phyloP scores from a whole-genome alignment of 306 rosid species.

The Vicia faba region DNA sequence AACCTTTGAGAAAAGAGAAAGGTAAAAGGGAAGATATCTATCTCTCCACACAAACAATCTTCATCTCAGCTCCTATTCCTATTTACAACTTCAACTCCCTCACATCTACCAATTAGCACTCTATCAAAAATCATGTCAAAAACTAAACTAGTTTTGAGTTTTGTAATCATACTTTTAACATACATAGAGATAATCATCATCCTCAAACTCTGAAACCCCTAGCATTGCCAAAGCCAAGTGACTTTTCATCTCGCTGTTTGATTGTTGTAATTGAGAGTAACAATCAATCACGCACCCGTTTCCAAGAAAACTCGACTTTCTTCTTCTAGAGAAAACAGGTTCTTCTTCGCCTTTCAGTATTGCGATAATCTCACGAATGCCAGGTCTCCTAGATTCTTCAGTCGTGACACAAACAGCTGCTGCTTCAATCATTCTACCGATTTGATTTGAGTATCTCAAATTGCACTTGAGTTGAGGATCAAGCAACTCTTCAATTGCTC shows the following conservation, averaged over 20 bases:
- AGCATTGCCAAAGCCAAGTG: constrained; percentile 94
- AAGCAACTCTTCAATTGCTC: constrained; percentile 80
- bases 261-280: constrained; percentile 65
- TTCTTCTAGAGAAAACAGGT: constrained; percentile 53
- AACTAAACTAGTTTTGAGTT: constrained; percentile 8
- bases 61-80: constrained; percentile 49
- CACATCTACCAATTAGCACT: constrained; percentile 38
- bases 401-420: constrained; percentile 78
- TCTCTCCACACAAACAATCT: constrained; percentile 44
- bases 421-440: constrained; percentile 79
- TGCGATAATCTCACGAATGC: constrained; percentile 73
- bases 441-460: constrained; percentile 62
- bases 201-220: constrained; percentile 90
- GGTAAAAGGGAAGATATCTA: constrained; percentile 53
- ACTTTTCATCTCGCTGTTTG: constrained; percentile 77
- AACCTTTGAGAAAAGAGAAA: constrained; percentile 43
- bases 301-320: constrained; percentile 74
- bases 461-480: constrained; percentile 75
- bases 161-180: constrained; percentile 44
- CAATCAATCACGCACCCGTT: constrained; percentile 78
- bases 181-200: constrained; percentile 68
- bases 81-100: constrained; percentile 57
- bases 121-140: constrained; percentile 46
- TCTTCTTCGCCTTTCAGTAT: constrained; percentile 80
- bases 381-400: constrained; percentile 89